Percentiles rank a stretch among this genome's conserved stretches.
Evolutionary conservation across 2,329 filamentous ascomycete genomes (phyloP).

Genomic region (Colletotrichum higginsianum): DNA sequence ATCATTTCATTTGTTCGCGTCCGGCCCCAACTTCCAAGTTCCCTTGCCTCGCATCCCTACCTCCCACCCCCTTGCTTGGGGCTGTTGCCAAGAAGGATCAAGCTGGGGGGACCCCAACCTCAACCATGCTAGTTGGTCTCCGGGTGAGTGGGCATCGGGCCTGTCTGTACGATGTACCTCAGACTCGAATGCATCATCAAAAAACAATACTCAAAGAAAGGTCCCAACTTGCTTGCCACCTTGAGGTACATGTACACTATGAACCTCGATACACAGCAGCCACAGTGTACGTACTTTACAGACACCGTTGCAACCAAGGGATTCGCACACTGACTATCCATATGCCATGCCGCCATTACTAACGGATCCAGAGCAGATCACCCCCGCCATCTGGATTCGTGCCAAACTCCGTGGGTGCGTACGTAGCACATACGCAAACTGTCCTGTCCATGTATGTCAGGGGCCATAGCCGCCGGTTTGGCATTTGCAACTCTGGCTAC

Average conservation of each 20-base stretch:
- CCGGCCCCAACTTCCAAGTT: slow-evolving; percentile 1
- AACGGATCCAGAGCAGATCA: not conserved
- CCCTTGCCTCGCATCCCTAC: too few relatives aligned
- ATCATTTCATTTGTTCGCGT: slow-evolving; percentile 6
- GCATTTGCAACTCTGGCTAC: not conserved
- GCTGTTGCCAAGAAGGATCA: slow-evolving; percentile 25
- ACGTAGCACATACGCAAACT: not conserved
- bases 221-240: not conserved
- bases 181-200: slow-evolving; percentile 1
- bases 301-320: not conserved
- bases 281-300: not conserved
- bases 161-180: not conserved
- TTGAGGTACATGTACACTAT: not conserved
- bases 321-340: not conserved
- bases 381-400: not conserved
- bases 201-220: not conserved
- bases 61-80: slow-evolving; percentile 3
- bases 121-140: slow-evolving; percentile 10
- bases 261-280: not conserved
- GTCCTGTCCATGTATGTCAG: slow-evolving; percentile 6
- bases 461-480: not conserved
- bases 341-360: not conserved
- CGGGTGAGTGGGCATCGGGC: slow-evolving; percentile 25
- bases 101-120: slow-evolving; percentile 25
- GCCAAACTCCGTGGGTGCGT: not conserved